phyloP scores from a whole-genome alignment of 345 rosid genomes.

The Hypericum perforatum region DNA sequence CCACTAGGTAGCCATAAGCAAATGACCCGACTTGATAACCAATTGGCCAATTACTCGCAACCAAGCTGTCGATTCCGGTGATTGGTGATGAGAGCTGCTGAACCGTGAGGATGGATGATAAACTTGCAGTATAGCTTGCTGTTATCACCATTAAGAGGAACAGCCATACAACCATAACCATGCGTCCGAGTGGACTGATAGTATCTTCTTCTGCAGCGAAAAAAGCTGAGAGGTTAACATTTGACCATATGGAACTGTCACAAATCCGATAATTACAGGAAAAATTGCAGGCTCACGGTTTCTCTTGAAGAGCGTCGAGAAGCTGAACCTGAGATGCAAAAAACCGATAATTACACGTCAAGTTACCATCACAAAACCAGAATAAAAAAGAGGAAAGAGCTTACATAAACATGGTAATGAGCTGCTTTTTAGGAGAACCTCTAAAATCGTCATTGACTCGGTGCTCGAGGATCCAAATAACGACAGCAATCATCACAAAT shows the following conservation, averaged over 20 bases:
- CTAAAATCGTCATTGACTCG: constrained; percentile 26
- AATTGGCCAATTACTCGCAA: not conserved
- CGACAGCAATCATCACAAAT: constrained; percentile 20
- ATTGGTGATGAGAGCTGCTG: constrained; percentile 1
- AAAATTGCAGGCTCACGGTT: constrained; percentile 42
- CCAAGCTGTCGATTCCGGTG: not conserved
- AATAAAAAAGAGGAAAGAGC: constrained; percentile 1
- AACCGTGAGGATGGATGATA: constrained; percentile 2
- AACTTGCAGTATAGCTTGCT: constrained; percentile 1
- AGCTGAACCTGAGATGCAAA: constrained; percentile 68
- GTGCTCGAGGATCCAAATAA: constrained; percentile 26
- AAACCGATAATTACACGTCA: constrained; percentile 13
- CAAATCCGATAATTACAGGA: no score
- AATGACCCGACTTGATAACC: constrained; percentile 1
- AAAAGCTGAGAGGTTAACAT: no score
- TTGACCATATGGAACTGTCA: no score
- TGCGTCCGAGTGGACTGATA: not conserved
- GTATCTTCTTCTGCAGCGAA: not conserved
- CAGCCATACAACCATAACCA: constrained; percentile 1
- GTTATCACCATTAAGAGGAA: not conserved
- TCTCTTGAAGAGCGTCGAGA: constrained; percentile 76
- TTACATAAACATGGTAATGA: constrained; percentile 22
- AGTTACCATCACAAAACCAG: not conserved
- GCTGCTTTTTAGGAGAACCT: constrained; percentile 25
- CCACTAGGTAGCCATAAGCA: not conserved